Base-by-base conservation (phyloP, 352 stramenopile species). In the Phytophthora hybrid region DNA sequence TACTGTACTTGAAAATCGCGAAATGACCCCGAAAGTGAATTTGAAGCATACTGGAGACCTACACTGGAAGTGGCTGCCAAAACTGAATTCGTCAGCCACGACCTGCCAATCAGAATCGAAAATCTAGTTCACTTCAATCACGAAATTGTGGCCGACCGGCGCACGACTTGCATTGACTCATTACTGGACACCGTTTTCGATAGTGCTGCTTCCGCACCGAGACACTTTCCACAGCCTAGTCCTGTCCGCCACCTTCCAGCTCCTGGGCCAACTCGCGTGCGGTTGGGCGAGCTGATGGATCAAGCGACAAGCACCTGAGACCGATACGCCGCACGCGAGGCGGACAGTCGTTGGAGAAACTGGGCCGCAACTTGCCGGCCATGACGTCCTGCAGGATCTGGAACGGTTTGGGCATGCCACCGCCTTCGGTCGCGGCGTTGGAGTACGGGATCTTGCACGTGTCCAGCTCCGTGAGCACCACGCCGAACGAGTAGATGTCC, bases 401-500 rank as follows among this genome's bases (percentile, higher is more conserved):
- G 69, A 87, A 80, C 6, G 74, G 62, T n/a, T 81, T 79, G 6
- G 55, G 54, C 10, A 58, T 71, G 7, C 49, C 51, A 18, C 71
- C 66, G 9, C 57, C 19, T 23, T 74, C 55, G 19, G 66, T 71
- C 5, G 63, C 29, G 1, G 64, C 64, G 58, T 85, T 74, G 0
- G 32, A 71, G 39, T 82, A 85, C 14, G 79, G 79, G 10, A 78
- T 77, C 23, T 71, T 60, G 34, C 71, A 63, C 34, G 79, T 86
- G 53, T 82, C 77, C 3, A 87, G 59, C 58, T 87, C 80, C 4
- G 80, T 78, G 10, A 87, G 53, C 39, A 97, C 71, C 1, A 92
- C 82, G 13, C 86, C 87, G 68, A 91, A 91, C 32, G 81, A 88
- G 72, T 92, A 94, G 7, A 93, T 84, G 46, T 94, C 87, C 1